These are phyloP conservation scores for Pythium scleroteichum DNA, from an alignment of 352 stramenopile genomes.

Conservation along the genomic window DNA sequence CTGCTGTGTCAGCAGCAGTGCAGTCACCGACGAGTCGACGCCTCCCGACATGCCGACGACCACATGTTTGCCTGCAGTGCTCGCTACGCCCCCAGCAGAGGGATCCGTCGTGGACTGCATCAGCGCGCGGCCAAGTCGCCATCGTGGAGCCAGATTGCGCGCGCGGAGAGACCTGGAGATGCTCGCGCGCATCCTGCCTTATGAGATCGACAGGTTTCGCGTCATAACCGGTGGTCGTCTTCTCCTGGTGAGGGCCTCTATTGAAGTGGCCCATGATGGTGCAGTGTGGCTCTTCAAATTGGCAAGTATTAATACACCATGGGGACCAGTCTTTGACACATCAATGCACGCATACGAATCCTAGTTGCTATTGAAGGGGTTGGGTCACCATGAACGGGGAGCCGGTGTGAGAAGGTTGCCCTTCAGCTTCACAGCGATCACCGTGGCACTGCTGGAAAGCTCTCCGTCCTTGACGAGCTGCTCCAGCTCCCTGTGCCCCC, in stretches of 20 bases:
- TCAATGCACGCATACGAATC: too few species aligned
- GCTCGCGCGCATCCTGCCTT: not conserved
- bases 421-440: conserved; percentile 11
- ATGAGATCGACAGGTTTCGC: too few species aligned
- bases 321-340: too few species aligned
- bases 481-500: conserved; percentile 22
- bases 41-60: conserved; percentile 97
- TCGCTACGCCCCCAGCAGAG: not conserved
- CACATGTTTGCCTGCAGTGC: conserved; percentile 66
- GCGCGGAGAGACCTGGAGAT: not conserved
- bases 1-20: conserved; percentile 89
- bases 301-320: too few species aligned
- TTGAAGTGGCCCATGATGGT: too few species aligned
- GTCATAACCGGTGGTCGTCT: too few species aligned
- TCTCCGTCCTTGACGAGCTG: conserved; percentile 6
- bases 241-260: too few species aligned
- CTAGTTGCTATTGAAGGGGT: too few species aligned
- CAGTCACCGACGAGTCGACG: conserved; percentile 97
- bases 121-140: not conserved
- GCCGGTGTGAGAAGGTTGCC: conserved; percentile 19
- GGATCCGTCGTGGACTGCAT: not conserved
- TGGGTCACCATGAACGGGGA: not conserved
- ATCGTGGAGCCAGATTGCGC: not conserved
- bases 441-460: not conserved
- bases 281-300: too few species aligned